Percentiles rank a stretch among this genome's conserved stretches.
phyloP scores from a whole-genome alignment of 768 basidiomycete species.

The Cantharellus anzutake region DNA sequence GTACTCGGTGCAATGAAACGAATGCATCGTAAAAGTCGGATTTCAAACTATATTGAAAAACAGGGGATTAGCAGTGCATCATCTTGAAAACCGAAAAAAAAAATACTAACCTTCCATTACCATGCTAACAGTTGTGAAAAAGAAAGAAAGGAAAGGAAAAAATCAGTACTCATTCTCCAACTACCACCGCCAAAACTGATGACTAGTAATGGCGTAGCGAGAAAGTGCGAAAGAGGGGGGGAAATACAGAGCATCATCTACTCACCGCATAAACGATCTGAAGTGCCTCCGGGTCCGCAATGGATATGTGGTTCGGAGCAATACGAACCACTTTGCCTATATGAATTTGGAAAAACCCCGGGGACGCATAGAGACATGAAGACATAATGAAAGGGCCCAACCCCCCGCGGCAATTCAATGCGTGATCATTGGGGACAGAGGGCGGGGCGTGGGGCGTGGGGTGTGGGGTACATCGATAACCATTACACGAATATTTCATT shows the following conservation, averaged over 20 bases:
- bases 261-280: conserved; percentile 42
- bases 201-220: not conserved
- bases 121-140: conserved; percentile 22
- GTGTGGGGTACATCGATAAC: no score
- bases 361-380: not conserved
- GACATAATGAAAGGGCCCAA: no score
- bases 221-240: not conserved
- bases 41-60: conserved; percentile 25
- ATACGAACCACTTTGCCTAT: conserved; percentile 48
- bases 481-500: no score
- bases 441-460: no score
- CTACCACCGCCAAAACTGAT: not conserved
- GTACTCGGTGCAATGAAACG: conserved; percentile 40
- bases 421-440: no score
- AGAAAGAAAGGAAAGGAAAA: not conserved
- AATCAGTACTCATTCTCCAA: no score
- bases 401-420: no score
- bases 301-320: conserved; percentile 58
- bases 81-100: not conserved
- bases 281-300: conserved; percentile 63
- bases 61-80: conserved; percentile 14
- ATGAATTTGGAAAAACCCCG: not conserved
- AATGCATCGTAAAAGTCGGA: conserved; percentile 62
- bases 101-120: conserved; percentile 31
- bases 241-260: not conserved